Evolutionary conservation across 108 stramenopile genomes (phyloP).

Genomic region (Conticribra weissflogii): DNA sequence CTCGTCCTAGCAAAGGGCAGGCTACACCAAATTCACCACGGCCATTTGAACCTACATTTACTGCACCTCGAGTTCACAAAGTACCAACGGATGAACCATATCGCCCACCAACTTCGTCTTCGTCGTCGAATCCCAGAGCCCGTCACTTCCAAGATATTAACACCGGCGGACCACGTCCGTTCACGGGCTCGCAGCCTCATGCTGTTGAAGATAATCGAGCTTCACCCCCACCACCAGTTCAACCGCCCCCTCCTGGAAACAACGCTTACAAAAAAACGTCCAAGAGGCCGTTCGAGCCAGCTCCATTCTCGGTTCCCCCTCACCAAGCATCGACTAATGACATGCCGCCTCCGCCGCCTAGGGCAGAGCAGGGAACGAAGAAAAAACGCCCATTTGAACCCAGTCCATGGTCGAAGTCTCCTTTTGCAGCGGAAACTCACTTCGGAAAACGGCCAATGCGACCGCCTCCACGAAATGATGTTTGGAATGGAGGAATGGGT

Average conservation of each 20-base stretch:
- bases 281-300: constrained; percentile 38
- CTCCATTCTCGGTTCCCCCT: constrained; percentile 30
- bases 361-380: constrained; percentile 16
- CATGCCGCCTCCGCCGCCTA: constrained; percentile 15
- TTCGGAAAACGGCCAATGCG: not conserved
- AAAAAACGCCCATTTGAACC: constrained; percentile 13
- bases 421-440: not conserved
- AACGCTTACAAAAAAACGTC: constrained; percentile 13
- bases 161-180: constrained; percentile 35
- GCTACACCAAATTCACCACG: constrained; percentile 15
- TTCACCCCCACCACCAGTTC: constrained; percentile 39
- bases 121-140: constrained; percentile 26
- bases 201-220: constrained; percentile 29
- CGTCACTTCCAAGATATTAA: constrained; percentile 32
- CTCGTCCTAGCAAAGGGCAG: constrained; percentile 3
- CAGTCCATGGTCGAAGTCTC: not conserved
- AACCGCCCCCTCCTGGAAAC: constrained; percentile 41
- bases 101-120: constrained; percentile 27
- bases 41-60: constrained; percentile 48
- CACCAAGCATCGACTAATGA: constrained; percentile 23
- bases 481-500: not conserved
- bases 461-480: constrained; percentile 6
- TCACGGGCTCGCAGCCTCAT: constrained; percentile 30
- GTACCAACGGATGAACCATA: constrained; percentile 19
- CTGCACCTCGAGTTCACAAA: constrained; percentile 37